Conservation (phyloP, 306 rosid genomes). For the Dicorynia guianensis region DNA sequence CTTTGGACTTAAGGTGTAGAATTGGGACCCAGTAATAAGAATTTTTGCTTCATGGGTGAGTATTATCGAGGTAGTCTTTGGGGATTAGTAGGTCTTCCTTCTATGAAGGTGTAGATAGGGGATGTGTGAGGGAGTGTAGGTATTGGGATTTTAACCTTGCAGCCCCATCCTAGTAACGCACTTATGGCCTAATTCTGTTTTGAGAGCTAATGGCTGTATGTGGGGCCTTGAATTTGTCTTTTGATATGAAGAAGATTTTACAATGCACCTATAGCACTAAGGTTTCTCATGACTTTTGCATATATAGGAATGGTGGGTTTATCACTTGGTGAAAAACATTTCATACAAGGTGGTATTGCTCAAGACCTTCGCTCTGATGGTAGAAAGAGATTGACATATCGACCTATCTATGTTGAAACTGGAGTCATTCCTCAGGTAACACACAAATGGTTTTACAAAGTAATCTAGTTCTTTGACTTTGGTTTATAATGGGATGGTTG, state of each 20-base stretch:
- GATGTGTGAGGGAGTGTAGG: no score
- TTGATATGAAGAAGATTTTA: not conserved
- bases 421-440: conserved; percentile 82
- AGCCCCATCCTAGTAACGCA: no score
- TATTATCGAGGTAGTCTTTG: no score
- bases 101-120: no score
- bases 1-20: no score
- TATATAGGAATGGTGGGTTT: conserved; percentile 70
- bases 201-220: not conserved
- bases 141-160: no score
- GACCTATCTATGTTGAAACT: conserved; percentile 78
- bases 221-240: not conserved
- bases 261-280: no score
- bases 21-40: no score
- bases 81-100: no score
- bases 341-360: conserved; percentile 84
- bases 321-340: conserved; percentile 71
- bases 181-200: no score
- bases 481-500: no score
- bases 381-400: conserved; percentile 70
- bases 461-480: not conserved
- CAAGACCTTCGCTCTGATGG: conserved; percentile 94
- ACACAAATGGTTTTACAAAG: conserved; percentile 9
- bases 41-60: no score
- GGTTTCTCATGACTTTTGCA: not conserved